phyloP scores from a whole-genome alignment of 306 rosid species.

The Adenanthera pavonina region DNA sequence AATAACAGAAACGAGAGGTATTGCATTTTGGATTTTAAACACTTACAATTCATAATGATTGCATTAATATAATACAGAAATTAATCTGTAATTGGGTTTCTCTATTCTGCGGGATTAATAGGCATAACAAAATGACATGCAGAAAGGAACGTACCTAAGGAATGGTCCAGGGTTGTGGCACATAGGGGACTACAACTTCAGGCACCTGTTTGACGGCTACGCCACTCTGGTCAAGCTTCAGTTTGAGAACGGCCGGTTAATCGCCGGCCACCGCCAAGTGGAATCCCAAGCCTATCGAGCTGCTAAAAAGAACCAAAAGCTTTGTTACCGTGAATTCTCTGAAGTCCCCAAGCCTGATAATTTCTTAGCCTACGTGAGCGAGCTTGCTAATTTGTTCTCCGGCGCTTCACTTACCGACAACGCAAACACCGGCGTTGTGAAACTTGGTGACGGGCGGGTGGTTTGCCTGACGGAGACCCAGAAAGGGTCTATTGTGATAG shows the following conservation, averaged over 20 bases:
- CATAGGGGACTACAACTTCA: slow-evolving; percentile 81
- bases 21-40: not conserved
- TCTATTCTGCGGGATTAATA: not conserved
- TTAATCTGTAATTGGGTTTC: not conserved
- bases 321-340: slow-evolving; percentile 90
- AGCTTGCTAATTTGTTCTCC: slow-evolving; percentile 74
- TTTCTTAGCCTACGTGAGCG: slow-evolving; percentile 73
- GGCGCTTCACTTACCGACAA: slow-evolving; percentile 88
- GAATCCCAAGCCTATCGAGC: slow-evolving; percentile 84
- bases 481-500: slow-evolving; percentile 79
- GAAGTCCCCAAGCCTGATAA: slow-evolving; percentile 78
- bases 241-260: slow-evolving; percentile 60
- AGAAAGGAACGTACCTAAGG: slow-evolving; percentile 92
- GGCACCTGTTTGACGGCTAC: slow-evolving; percentile 94
- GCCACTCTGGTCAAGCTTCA: slow-evolving; percentile 78
- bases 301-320: slow-evolving; percentile 66
- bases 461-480: slow-evolving; percentile 94
- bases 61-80: not conserved
- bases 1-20: not conserved
- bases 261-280: slow-evolving; percentile 78
- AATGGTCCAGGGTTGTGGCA: slow-evolving; percentile 96
- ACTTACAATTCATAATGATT: not conserved
- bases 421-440: slow-evolving; percentile 87
- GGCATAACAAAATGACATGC: slow-evolving; percentile 47
- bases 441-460: slow-evolving; percentile 84